Base-by-base conservation (phyloP, 352 stramenopile genomes). In the Phytopythium aichiense region DNA sequence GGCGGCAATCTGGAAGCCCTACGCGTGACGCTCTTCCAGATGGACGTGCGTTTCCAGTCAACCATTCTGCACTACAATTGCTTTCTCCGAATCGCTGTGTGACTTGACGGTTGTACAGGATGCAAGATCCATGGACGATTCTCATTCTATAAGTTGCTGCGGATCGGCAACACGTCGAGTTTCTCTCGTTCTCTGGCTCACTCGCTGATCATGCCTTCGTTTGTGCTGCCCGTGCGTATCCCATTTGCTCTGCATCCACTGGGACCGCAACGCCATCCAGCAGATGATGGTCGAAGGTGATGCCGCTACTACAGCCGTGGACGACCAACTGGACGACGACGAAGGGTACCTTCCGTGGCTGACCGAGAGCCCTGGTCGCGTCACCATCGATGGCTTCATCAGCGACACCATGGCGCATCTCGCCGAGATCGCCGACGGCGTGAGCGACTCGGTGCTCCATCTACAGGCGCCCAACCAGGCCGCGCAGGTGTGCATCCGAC, bases 391-490 rank as follows among this genome's bases (percentile, higher is more conserved):
- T 7, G 42, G 42, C 42, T 54, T 54, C 48, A 37, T 54, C 48
- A 31, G 53, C 20, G 58, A 58, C 40, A 33, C 25, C 5, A 51
- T 58, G 48, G 15, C 15, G n/a, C 25, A 64, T 23, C 33, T 67
- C 11, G 60, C 55, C 13, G 54, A 71, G 25, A 22, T 67, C 23
- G 54, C 51, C 13, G 64, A 61, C 18, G 60, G 50, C 30, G 11
- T 58, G 15, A 23, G 58, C 15, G 28, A 43, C 18, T 43, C 37
- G 15, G 50, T 37, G 31, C 54, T 67, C 15, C 56, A 50, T 30
- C 54, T 56, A n/a, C 63, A 64, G 45, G 58, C 60, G 43, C 28
- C 60, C 30, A 45, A 59, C 8, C 48, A 71, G 22, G 40, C 55
- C 22, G 57, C 48, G 45, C 56, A 68, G 35, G 58, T 71, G 31